These are phyloP conservation scores for Coemansia sp. DNA, from an alignment of 371 early-diverging fungal genomes.

Conservation along the genomic window DNA sequence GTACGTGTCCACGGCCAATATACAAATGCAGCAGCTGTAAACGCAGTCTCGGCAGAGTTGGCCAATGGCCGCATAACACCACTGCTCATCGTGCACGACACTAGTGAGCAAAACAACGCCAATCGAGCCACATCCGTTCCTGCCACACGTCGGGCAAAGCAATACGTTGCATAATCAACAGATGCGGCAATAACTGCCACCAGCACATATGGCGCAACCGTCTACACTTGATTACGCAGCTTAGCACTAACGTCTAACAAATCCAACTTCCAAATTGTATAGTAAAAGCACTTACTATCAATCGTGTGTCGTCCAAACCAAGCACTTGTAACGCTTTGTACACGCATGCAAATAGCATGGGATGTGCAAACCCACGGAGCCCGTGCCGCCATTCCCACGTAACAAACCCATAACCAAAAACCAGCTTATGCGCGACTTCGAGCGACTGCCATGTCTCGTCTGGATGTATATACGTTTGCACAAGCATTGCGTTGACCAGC, in stretches of 20 bases:
- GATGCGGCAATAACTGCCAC: conserved; percentile 73
- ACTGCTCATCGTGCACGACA: conserved; percentile 82
- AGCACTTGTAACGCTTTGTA: conserved; percentile 62
- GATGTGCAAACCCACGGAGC: conserved; percentile 72
- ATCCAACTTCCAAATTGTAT: not conserved
- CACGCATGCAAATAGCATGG: conserved; percentile 68
- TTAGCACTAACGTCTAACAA: too few relatives aligned
- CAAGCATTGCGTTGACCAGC: conserved; percentile 37
- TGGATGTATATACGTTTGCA: conserved; percentile 47
- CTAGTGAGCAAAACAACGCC: conserved; percentile 66
- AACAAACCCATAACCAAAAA: conserved; percentile 81
- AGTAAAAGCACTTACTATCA: conserved; percentile 43
- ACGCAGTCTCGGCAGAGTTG: conserved; percentile 52
- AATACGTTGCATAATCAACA: conserved; percentile 69
- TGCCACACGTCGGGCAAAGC: conserved; percentile 63
- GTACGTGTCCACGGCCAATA: conserved; percentile 51
- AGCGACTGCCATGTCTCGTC: conserved; percentile 53
- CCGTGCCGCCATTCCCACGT: conserved; percentile 88
- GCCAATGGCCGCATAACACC: conserved; percentile 55
- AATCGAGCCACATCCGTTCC: conserved; percentile 58
- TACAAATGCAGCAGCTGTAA: conserved; percentile 41
- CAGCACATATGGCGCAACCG: conserved; percentile 68
- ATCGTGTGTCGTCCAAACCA: conserved; percentile 59
- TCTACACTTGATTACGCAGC: conserved; percentile 44
- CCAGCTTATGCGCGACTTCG: conserved; percentile 75